phyloP scores from a whole-genome alignment of 129 eudicot genomes.

The Artemisia annua region DNA sequence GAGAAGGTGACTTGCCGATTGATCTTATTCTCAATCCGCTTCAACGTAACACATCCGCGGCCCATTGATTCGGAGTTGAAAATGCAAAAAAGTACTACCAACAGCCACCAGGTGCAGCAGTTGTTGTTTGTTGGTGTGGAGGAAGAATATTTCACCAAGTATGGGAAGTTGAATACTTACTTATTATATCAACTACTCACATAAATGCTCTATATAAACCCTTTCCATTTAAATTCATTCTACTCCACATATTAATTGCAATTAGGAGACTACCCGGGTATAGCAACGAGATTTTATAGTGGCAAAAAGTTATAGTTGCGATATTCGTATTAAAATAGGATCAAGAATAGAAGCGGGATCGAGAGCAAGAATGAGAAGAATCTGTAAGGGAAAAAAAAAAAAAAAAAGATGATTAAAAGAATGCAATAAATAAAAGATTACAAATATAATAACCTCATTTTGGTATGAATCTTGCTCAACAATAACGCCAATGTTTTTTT shows the following conservation, averaged over 20 bases:
- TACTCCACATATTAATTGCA: background rate
- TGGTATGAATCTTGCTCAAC: no score
- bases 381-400: no score
- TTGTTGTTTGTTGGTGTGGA: background rate
- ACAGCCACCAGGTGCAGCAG: background rate
- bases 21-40: slow-evolving; percentile 39
- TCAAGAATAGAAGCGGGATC: no score
- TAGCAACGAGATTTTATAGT: no score
- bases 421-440: no score
- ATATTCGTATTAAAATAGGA: no score
- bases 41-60: slow-evolving; percentile 38
- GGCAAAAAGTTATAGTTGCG: no score
- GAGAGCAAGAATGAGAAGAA: no score
- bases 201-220: background rate
- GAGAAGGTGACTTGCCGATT: slow-evolving; percentile 43
- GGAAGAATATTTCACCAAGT: slow-evolving; percentile 3
- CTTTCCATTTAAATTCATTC: background rate
- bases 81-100: background rate
- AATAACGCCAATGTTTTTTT: no score
- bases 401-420: no score
- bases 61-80: slow-evolving; percentile 22
- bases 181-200: background rate
- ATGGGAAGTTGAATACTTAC: background rate
- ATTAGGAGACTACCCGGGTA: no score
- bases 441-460: no score